Percentiles rank a stretch among this genome's conserved stretches.
These are phyloP conservation scores for Ophiosphaerella korrae DNA, from an alignment of 2,329 filamentous ascomycete species.

Conservation along the genomic window DNA sequence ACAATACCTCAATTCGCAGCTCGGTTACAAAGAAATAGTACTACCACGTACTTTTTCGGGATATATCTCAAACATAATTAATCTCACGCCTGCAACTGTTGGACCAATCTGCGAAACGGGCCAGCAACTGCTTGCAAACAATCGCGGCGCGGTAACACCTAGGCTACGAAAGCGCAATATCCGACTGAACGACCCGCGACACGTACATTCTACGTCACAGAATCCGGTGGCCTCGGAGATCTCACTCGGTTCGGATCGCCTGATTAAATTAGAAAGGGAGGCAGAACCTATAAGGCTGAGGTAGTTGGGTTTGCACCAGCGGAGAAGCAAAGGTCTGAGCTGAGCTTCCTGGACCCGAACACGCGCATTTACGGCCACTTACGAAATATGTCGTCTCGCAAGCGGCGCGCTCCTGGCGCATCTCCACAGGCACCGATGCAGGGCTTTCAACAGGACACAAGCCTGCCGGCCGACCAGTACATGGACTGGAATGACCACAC, in stretches of 20 bases:
- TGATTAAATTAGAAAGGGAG: no score
- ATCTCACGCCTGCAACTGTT: background rate
- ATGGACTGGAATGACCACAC: constrained; percentile 43
- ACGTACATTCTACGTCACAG: no score
- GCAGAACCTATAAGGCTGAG: no score
- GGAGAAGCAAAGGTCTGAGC: no score
- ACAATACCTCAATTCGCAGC: no score
- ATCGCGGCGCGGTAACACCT: background rate
- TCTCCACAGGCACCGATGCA: constrained; percentile 65
- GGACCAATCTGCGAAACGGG: background rate
- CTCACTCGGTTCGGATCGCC: no score
- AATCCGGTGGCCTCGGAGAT: no score
- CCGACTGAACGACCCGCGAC: no score
- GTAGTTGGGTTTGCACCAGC: no score
- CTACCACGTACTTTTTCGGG: background rate
- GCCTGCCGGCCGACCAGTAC: constrained; percentile 43
- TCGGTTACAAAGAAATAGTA: no score
- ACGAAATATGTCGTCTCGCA: constrained; percentile 55
- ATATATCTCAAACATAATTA: background rate
- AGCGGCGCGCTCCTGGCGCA: constrained; percentile 75
- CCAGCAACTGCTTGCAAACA: background rate
- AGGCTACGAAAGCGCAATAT: background rate
- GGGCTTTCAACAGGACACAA: constrained; percentile 54
- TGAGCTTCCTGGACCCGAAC: no score
- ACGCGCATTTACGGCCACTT: background rate